Percentiles rank a stretch among this genome's conserved stretches.
phyloP scores from a whole-genome alignment of 129 eudicot genomes.

The Escallonia rubra region DNA sequence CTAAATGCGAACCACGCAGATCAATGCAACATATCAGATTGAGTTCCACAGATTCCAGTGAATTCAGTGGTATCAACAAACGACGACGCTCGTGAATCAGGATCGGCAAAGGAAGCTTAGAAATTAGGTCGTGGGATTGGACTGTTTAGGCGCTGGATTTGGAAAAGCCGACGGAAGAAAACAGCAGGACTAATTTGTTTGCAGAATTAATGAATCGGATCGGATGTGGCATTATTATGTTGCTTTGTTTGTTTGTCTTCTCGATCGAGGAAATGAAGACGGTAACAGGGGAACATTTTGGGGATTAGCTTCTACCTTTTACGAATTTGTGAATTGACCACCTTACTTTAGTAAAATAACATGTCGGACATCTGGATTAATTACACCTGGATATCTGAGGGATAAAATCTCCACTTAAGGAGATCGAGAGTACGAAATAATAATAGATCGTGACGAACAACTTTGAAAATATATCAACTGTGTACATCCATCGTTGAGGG shows the following conservation, averaged over 20 bases:
- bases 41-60: neutral
- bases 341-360: too few relatives aligned
- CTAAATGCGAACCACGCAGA: neutral
- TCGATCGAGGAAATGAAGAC: too few relatives aligned
- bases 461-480: too few relatives aligned
- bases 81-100: neutral
- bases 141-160: neutral
- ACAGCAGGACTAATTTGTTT: neutral
- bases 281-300: too few relatives aligned
- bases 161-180: neutral
- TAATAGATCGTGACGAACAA: too few relatives aligned
- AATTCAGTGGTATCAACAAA: neutral
- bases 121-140: constrained; percentile 2
- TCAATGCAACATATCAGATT: neutral
- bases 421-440: too few relatives aligned
- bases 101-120: neutral
- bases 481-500: too few relatives aligned
- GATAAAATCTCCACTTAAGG: too few relatives aligned
- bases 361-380: too few relatives aligned
- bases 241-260: neutral
- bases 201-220: neutral
- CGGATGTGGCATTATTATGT: neutral
- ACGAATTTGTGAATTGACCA: too few relatives aligned
- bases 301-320: too few relatives aligned
- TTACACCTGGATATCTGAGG: too few relatives aligned